Conservation (phyloP, 2,329 filamentous ascomycete species). For the Bipolaris sorokiniana region DNA sequence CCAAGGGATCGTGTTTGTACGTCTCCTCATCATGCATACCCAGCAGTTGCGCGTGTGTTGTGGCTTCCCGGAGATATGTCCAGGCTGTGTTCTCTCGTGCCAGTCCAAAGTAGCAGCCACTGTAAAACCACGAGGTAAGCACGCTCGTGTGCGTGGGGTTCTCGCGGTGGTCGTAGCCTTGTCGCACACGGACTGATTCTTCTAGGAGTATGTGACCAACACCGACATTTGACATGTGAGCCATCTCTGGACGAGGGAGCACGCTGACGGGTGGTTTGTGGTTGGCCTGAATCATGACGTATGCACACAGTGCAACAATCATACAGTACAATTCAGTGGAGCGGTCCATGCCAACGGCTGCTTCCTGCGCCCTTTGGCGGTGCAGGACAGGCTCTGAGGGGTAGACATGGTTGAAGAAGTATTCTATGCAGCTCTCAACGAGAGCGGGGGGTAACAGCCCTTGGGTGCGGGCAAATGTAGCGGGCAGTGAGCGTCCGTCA, state of each 20-base stretch:
- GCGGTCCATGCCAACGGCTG: conserved; percentile 59
- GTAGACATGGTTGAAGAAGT: conserved; percentile 67
- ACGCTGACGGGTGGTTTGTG: conserved; percentile 53
- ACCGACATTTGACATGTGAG: conserved; percentile 51
- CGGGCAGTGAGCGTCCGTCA: conserved; percentile 51
- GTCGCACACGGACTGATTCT: conserved; percentile 63
- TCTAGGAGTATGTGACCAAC: conserved; percentile 64
- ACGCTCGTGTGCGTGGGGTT: conserved; percentile 61
- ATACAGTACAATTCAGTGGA: conserved; percentile 64
- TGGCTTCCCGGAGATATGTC: conserved; percentile 67
- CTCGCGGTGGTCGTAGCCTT: conserved; percentile 64
- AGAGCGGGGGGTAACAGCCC: conserved; percentile 58
- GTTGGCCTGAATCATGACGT: conserved; percentile 58
- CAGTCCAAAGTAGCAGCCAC: conserved; percentile 66
- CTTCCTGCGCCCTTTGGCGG: conserved; percentile 58
- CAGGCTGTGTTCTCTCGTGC: conserved; percentile 67
- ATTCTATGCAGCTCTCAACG: conserved; percentile 62
- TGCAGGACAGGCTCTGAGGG: conserved; percentile 69
- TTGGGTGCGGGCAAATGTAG: conserved; percentile 55
- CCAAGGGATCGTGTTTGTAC: conserved; percentile 59
- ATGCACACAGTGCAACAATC: conserved; percentile 58
- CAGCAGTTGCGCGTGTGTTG: conserved; percentile 65
- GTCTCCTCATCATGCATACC: conserved; percentile 64
- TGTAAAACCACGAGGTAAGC: conserved; percentile 68
- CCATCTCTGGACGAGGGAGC: conserved; percentile 55